Evolutionary conservation across 768 basidiomycete species (phyloP).

Genomic region (Trametes maxima): DNA sequence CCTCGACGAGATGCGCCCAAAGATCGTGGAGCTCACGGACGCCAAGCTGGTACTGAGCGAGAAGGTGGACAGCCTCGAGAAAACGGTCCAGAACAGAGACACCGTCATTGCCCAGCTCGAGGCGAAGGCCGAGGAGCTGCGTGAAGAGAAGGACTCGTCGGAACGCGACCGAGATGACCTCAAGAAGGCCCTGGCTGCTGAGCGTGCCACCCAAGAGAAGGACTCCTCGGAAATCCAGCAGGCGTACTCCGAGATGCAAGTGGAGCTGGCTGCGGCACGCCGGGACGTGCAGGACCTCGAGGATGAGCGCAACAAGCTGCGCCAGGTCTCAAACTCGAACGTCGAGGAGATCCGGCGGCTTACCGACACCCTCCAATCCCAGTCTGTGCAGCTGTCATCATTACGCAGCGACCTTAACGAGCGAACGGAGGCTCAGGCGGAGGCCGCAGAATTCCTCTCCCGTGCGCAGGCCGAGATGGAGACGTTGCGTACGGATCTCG

Average conservation of each 20-base stretch:
- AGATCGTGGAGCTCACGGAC: conserved; percentile 79
- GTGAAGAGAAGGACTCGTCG: conserved; percentile 50
- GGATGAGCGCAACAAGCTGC: conserved; percentile 60
- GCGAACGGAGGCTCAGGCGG: conserved; percentile 49
- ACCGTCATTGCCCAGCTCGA: conserved; percentile 63
- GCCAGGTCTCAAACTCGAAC: conserved; percentile 55
- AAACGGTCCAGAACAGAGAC: conserved; percentile 57
- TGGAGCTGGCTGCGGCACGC: conserved; percentile 57
- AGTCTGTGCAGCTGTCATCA: conserved; percentile 55
- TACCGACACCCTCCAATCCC: conserved; percentile 43
- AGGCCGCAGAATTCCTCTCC: conserved; percentile 64
- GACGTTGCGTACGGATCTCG: conserved; percentile 61
- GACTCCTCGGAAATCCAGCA: conserved; percentile 61
- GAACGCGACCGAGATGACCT: conserved; percentile 39
- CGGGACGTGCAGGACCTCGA: conserved; percentile 62
- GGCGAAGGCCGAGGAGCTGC: conserved; percentile 54
- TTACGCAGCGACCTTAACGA: conserved; percentile 58
- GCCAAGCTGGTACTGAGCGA: conserved; percentile 71
- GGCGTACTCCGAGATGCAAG: conserved; percentile 62
- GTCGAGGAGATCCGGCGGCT: conserved; percentile 63
- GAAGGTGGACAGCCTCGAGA: conserved; percentile 57
- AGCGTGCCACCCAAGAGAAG: conserved; percentile 29
- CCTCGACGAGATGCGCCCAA: conserved; percentile 84
- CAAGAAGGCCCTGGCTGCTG: conserved; percentile 29
- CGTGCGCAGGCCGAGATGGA: conserved; percentile 73